Evolutionary conservation across 768 basidiomycete genomes (phyloP).

Genomic region (Coprinopsis marcescibilis): DNA sequence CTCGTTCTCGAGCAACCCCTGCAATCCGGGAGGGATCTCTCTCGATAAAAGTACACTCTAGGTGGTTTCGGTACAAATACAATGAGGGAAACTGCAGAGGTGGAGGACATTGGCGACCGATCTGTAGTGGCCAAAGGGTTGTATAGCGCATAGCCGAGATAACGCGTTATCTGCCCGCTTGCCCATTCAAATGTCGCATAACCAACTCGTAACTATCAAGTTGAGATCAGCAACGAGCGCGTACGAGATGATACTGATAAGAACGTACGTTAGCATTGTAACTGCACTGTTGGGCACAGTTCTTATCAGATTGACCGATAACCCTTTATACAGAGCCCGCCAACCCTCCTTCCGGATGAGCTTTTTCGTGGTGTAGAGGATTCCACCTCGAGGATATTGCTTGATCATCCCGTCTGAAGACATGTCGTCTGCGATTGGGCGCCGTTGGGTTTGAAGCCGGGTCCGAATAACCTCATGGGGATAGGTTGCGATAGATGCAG

Average conservation of each 20-base stretch:
- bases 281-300: conserved; percentile 97
- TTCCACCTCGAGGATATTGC: conserved; percentile 51
- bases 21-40: too few species aligned
- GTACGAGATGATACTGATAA: background rate
- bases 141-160: too few species aligned
- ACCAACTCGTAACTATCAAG: conserved; percentile 42
- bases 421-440: conserved; percentile 53
- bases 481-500: conserved; percentile 91
- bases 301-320: conserved; percentile 89
- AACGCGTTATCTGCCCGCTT: too few species aligned
- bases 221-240: background rate
- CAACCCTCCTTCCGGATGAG: conserved; percentile 83
- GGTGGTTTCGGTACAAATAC: too few species aligned
- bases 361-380: conserved; percentile 65
- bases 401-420: conserved; percentile 60
- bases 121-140: too few species aligned
- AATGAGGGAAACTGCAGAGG: too few species aligned
- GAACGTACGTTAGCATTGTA: conserved; percentile 86
- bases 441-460: conserved; percentile 83
- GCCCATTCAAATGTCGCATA: conserved; percentile 51
- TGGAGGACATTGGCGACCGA: too few species aligned
- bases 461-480: conserved; percentile 99
- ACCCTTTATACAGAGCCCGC: conserved; percentile 85
- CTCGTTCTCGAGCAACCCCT: too few species aligned
- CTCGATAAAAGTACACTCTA: too few species aligned